These are phyloP conservation scores for Hyaloscypha hepaticicola DNA, from an alignment of 495 filamentous ascomycete genomes.

Conservation along the genomic window DNA sequence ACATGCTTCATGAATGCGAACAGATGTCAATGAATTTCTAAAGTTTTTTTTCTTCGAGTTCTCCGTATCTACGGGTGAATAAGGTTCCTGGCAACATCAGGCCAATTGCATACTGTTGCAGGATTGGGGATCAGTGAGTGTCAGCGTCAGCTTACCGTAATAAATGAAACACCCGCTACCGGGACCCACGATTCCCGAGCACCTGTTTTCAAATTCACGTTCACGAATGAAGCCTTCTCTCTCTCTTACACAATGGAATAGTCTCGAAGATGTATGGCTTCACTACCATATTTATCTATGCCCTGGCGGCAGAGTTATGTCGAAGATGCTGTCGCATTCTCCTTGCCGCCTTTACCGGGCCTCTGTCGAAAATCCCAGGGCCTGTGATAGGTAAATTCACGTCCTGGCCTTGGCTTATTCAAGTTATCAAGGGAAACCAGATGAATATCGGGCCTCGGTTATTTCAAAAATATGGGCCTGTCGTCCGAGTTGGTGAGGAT, in stretches of 20 bases:
- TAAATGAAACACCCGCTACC: neutral
- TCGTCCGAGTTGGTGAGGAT: constrained; percentile 22
- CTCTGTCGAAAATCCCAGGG: constrained; percentile 24
- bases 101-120: neutral
- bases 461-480: constrained; percentile 24
- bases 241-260: neutral
- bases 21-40: too few relatives aligned
- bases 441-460: constrained; percentile 14
- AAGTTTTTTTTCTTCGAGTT: too few relatives aligned
- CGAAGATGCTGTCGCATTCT: constrained; percentile 13
- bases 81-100: too few relatives aligned
- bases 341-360: constrained; percentile 15
- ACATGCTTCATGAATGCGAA: too few relatives aligned
- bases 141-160: too few relatives aligned
- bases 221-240: neutral
- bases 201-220: neutral
- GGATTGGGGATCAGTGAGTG: neutral
- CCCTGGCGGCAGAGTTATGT: constrained; percentile 6
- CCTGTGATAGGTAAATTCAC: constrained; percentile 18
- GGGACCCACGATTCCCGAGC: neutral
- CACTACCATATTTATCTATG: constrained; percentile 1
- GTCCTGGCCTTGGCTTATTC: constrained; percentile 14
- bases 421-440: constrained; percentile 14
- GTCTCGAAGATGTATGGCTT: constrained; percentile 3
- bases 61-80: too few relatives aligned